These are phyloP conservation scores for Zancudomyces culisetae DNA, from an alignment of 371 early-diverging fungal genomes.

Conservation along the genomic window DNA sequence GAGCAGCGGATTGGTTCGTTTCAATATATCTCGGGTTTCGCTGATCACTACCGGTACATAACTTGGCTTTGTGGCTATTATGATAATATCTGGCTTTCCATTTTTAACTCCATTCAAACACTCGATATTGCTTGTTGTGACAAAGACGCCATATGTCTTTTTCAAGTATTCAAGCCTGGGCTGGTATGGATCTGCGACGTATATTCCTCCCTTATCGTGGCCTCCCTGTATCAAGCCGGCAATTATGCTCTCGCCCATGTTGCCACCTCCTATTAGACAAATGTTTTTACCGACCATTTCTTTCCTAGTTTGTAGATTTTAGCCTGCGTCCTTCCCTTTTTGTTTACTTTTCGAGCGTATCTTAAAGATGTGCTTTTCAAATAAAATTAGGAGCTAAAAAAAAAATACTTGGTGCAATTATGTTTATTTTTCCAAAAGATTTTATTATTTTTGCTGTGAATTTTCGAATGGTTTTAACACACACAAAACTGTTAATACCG, in stretches of 20 bases:
- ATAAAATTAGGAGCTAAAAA: too few relatives aligned
- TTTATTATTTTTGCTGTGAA: too few relatives aligned
- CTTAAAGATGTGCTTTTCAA: too few relatives aligned
- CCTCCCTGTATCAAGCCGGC: slow-evolving; percentile 63
- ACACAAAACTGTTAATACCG: too few relatives aligned
- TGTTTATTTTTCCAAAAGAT: too few relatives aligned
- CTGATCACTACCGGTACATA: slow-evolving; percentile 50
- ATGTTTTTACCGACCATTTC: slow-evolving; percentile 11
- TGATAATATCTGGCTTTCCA: slow-evolving; percentile 37
- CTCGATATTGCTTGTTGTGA: slow-evolving; percentile 1
- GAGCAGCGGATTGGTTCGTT: slow-evolving; percentile 34
- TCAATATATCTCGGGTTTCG: slow-evolving; percentile 24
- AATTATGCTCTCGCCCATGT: slow-evolving; percentile 85
- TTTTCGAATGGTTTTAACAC: too few relatives aligned
- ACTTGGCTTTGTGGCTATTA: slow-evolving; percentile 83
- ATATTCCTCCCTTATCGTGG: slow-evolving; percentile 40
- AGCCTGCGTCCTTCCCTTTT: too few relatives aligned
- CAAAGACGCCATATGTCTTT: slow-evolving; percentile 25
- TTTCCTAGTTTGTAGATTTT: too few relatives aligned
- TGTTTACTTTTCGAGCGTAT: too few relatives aligned
- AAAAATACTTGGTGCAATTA: too few relatives aligned
- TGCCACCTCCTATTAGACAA: slow-evolving; percentile 78
- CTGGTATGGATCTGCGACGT: slow-evolving; percentile 64
- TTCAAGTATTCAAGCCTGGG: slow-evolving; percentile 43
- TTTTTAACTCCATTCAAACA: not conserved